These are phyloP conservation scores for Ophiostoma perfectum DNA, from an alignment of 2,329 filamentous ascomycete genomes.

Conservation along the genomic window DNA sequence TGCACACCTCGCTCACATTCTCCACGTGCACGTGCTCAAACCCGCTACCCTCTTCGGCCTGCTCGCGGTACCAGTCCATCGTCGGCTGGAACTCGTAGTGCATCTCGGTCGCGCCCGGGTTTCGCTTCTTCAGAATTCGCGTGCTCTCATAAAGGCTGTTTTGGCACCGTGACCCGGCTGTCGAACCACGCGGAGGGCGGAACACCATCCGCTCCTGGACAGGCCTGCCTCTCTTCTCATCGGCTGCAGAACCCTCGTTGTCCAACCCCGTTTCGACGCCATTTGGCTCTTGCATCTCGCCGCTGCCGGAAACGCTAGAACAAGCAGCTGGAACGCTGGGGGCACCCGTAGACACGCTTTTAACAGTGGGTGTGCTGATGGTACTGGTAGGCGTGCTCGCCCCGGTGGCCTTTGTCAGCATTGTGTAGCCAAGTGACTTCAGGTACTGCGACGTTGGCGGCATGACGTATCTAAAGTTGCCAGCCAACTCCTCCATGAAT, in stretches of 20 bases:
- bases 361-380: neutral
- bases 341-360: neutral
- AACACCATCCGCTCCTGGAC: slow-evolving; percentile 38
- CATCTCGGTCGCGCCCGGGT: slow-evolving; percentile 30
- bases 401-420: slow-evolving; percentile 25
- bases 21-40: slow-evolving; percentile 29
- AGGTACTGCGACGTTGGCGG: slow-evolving; percentile 29
- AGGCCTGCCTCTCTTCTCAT: neutral
- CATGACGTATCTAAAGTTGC: slow-evolving; percentile 34
- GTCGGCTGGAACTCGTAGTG: slow-evolving; percentile 44
- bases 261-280: no score
- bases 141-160: slow-evolving; percentile 44
- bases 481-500: slow-evolving; percentile 35
- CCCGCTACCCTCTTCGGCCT: slow-evolving; percentile 43
- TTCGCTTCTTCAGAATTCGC: slow-evolving; percentile 26
- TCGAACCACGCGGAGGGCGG: slow-evolving; percentile 39
- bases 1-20: neutral
- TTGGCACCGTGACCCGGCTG: slow-evolving; percentile 33
- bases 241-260: neutral
- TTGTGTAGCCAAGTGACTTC: slow-evolving; percentile 36
- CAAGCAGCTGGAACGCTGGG: no score
- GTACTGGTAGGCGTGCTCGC: neutral
- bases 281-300: no score
- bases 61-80: slow-evolving; percentile 47
- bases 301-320: no score